Percentiles rank a stretch among this genome's conserved stretches.
These are phyloP conservation scores for Tolypocladium sp. DNA, from an alignment of 2,329 filamentous ascomycete genomes.

Conservation along the genomic window DNA sequence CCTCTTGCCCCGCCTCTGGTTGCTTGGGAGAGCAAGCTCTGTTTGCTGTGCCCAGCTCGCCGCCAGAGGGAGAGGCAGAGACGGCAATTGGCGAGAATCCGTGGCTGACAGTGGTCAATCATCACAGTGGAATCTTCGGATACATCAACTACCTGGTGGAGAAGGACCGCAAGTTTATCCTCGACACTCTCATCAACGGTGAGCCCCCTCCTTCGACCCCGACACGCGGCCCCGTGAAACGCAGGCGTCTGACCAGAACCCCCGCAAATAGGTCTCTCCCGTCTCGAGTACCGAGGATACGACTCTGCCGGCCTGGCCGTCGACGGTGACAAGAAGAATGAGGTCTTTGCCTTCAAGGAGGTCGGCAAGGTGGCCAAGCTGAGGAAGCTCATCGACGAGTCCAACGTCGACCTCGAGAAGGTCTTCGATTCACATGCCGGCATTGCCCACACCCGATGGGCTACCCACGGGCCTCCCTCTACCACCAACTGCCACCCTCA, in stretches of 20 bases:
- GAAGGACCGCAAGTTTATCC: slow-evolving; percentile 94
- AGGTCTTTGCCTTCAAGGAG: slow-evolving; percentile 96
- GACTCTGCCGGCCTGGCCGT: slow-evolving; percentile 94
- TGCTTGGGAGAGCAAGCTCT: neutral
- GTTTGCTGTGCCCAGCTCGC: neutral
- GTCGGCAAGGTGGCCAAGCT: slow-evolving; percentile 98
- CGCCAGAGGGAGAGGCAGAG: neutral
- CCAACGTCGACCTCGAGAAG: slow-evolving; percentile 78
- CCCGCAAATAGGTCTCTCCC: slow-evolving; percentile 62
- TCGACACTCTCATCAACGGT: slow-evolving; percentile 95
- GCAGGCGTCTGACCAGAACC: slow-evolving; percentile 10
- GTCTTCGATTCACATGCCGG: slow-evolving; percentile 96
- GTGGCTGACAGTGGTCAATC: slow-evolving; percentile 15
- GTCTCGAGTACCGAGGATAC: slow-evolving; percentile 97
- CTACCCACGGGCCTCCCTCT: slow-evolving; percentile 91
- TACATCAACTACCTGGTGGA: slow-evolving; percentile 99
- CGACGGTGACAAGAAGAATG: slow-evolving; percentile 97
- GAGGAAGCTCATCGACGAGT: slow-evolving; percentile 81
- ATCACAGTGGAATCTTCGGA: slow-evolving; percentile 78
- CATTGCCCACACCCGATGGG: slow-evolving; percentile 98
- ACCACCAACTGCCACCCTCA: slow-evolving; percentile 97
- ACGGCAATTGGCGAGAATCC: slow-evolving; percentile 10
- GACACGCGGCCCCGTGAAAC: slow-evolving; percentile 8
- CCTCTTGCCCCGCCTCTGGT: slow-evolving; percentile 5
- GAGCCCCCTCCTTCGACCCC: slow-evolving; percentile 25